Conservation (phyloP, 768 basidiomycete species). For the Phanerochaete sordida region DNA sequence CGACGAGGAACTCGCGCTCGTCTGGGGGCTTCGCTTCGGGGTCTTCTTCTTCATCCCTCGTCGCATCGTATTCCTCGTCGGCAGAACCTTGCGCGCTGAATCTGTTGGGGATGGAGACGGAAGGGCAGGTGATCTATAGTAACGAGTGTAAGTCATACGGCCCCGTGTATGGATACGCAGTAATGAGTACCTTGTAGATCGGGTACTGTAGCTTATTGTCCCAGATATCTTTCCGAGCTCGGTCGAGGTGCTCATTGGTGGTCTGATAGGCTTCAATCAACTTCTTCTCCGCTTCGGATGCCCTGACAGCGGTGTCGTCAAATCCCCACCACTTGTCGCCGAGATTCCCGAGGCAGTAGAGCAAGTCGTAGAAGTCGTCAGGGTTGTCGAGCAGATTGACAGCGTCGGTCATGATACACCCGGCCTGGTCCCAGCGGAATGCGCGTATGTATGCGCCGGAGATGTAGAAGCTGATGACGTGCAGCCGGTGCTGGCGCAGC, state of each 20-base stretch:
- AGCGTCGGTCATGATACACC: neutral
- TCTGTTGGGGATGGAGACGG: too few species aligned
- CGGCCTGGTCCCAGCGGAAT: conserved; percentile 6
- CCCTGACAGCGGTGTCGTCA: neutral
- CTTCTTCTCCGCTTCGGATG: neutral
- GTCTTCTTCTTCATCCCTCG: neutral
- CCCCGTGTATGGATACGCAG: too few species aligned
- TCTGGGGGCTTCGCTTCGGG: too few species aligned
- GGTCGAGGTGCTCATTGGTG: neutral
- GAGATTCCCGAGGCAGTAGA: neutral
- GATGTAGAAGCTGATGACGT: neutral
- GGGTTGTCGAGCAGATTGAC: neutral
- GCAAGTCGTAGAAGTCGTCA: neutral
- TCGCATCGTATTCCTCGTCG: neutral
- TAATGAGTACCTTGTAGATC: neutral
- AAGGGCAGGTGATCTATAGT: neutral
- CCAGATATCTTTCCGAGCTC: neutral
- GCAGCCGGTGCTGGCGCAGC: neutral
- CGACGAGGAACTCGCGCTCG: neutral
- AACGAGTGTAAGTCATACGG: too few species aligned
- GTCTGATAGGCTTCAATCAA: neutral
- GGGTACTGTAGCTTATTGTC: neutral
- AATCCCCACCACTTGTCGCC: neutral
- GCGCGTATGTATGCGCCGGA: neutral
- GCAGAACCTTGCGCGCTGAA: too few species aligned